Evolutionary conservation across 495 filamentous ascomycete genomes (phyloP).

Genomic region (Daldinia bambusicola): DNA sequence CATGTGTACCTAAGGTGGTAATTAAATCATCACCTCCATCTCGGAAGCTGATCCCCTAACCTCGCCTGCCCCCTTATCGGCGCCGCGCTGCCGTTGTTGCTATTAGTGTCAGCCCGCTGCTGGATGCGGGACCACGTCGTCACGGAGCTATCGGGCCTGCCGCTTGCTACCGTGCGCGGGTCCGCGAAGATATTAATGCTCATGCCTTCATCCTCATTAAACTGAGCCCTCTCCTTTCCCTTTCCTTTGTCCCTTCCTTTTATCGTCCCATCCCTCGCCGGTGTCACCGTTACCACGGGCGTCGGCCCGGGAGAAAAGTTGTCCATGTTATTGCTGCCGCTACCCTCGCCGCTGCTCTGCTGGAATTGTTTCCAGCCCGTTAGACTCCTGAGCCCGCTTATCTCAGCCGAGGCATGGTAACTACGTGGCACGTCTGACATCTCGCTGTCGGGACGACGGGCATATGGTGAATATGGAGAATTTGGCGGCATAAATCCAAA

Average conservation of each 20-base stretch:
- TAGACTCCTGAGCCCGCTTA: conserved; percentile 42
- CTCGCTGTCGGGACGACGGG: conserved; percentile 36
- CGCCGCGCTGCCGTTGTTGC: neutral
- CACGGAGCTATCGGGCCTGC: conserved; percentile 27
- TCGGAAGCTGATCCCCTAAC: neutral
- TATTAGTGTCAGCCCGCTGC: conserved; percentile 35
- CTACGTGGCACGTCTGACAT: conserved; percentile 40
- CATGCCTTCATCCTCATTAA: conserved; percentile 50
- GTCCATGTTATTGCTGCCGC: neutral
- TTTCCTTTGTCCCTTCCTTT: conserved; percentile 1
- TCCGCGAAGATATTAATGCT: conserved; percentile 79
- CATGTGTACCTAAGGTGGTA: neutral
- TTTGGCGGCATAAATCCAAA: conserved; percentile 42
- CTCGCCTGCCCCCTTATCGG: neutral
- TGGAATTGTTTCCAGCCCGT: conserved; percentile 23
- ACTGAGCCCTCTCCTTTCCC: conserved; percentile 1
- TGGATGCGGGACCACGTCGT: conserved; percentile 49
- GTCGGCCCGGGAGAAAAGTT: neutral
- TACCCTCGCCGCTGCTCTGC: neutral
- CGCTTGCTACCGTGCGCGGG: conserved; percentile 50
- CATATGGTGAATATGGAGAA: conserved; percentile 37
- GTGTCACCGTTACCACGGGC: conserved; percentile 9
- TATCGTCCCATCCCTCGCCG: neutral
- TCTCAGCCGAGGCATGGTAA: conserved; percentile 45
- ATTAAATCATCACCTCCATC: neutral